Conservation (phyloP, 2,329 filamentous ascomycete species). For the Apiospora aurea region DNA sequence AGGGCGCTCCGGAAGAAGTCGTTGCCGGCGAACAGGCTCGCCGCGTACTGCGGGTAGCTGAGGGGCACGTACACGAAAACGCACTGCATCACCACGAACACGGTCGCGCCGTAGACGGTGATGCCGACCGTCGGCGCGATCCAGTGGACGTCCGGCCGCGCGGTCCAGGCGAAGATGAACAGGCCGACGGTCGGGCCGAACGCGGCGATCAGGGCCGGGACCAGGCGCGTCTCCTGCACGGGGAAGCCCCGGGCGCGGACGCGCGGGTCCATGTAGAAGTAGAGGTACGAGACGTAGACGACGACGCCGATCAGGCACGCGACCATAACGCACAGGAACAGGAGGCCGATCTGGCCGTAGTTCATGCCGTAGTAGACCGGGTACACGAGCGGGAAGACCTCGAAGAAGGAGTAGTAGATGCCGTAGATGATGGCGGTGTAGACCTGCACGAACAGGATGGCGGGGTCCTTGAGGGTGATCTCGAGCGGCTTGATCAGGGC, state of each 20-base stretch:
- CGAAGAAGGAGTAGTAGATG: constrained; percentile 59
- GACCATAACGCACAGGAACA: constrained; percentile 57
- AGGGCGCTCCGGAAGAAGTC: constrained; percentile 34
- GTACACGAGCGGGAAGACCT: constrained; percentile 62
- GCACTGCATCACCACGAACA: constrained; percentile 36
- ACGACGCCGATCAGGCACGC: constrained; percentile 56
- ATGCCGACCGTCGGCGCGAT: constrained; percentile 60
- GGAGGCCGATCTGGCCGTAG: constrained; percentile 53
- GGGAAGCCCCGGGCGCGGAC: constrained; percentile 63
- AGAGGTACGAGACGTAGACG: constrained; percentile 68
- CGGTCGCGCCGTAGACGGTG: constrained; percentile 49
- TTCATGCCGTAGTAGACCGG: constrained; percentile 56
- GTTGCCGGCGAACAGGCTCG: constrained; percentile 37
- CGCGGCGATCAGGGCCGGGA: constrained; percentile 63
- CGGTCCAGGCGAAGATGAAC: constrained; percentile 66
- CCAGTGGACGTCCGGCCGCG: constrained; percentile 60
- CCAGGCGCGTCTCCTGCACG: constrained; percentile 72
- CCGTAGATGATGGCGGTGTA: constrained; percentile 58
- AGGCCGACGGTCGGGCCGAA: constrained; percentile 62
- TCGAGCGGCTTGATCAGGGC: constrained; percentile 36
- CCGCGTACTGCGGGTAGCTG: constrained; percentile 33
- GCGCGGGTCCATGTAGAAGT: constrained; percentile 67
- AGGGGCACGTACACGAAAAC: constrained; percentile 37
- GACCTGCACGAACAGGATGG: constrained; percentile 56
- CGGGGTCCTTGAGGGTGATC: constrained; percentile 56